Evolutionary conservation across 192 early-diverging fungal species (phyloP).

Genomic region (Entomortierella parvispora): DNA sequence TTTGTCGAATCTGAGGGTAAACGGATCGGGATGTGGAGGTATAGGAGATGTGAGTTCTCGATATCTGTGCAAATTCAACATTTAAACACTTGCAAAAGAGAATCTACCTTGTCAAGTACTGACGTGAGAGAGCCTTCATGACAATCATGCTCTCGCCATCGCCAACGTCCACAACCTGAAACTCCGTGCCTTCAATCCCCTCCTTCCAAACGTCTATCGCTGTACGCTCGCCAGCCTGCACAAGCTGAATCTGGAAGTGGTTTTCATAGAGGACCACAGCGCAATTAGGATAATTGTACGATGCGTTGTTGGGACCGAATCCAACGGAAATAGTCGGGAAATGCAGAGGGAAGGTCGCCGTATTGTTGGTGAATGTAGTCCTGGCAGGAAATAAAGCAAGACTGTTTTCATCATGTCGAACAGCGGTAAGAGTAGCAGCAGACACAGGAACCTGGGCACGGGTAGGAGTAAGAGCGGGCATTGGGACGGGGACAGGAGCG

Average conservation of each 20-base stretch:
- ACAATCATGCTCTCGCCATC: conserved; percentile 49
- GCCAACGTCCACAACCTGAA: conserved; percentile 36
- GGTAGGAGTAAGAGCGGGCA: too few species aligned
- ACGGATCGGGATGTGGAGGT: too few species aligned
- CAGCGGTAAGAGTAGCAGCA: too few species aligned
- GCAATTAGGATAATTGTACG: conserved; percentile 54
- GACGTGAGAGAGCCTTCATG: conserved; percentile 33
- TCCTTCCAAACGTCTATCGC: conserved; percentile 57
- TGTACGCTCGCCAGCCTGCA: conserved; percentile 43
- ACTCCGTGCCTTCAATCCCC: conserved; percentile 47
- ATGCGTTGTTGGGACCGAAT: conserved; percentile 52
- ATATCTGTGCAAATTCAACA: neutral
- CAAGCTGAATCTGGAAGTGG: conserved; percentile 53
- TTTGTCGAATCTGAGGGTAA: conserved; percentile 41
- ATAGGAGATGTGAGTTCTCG: too few species aligned
- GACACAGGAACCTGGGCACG: too few species aligned
- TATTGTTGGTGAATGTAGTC: conserved; percentile 47
- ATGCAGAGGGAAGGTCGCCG: conserved; percentile 44
- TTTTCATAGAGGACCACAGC: conserved; percentile 51
- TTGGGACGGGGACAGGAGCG: too few species aligned
- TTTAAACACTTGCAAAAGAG: neutral
- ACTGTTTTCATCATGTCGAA: neutral
- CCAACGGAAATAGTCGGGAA: conserved; percentile 55
- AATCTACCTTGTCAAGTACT: conserved; percentile 45
- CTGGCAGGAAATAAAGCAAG: conserved; percentile 28